These are phyloP conservation scores for Penicillium paradoxum DNA, from an alignment of 495 filamentous ascomycete genomes.

Conservation along the genomic window DNA sequence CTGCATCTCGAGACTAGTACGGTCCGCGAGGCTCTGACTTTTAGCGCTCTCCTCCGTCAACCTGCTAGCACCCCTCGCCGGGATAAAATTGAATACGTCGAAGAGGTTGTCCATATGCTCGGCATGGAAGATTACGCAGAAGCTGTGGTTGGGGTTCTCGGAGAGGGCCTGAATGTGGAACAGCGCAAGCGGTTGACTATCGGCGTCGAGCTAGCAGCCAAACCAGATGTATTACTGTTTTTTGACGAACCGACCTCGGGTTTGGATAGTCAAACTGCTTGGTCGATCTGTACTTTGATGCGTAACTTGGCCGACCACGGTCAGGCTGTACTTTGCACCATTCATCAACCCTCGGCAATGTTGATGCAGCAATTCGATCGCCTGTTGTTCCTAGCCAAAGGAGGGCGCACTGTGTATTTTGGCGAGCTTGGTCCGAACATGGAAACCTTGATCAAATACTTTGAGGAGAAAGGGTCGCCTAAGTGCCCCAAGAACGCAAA, in stretches of 20 bases:
- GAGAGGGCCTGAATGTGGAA: slow-evolving; percentile 87
- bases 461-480: slow-evolving; percentile 66
- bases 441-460: slow-evolving; percentile 64
- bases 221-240: slow-evolving; percentile 78
- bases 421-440: slow-evolving; percentile 76
- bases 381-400: slow-evolving; percentile 72
- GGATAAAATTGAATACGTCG: slow-evolving; percentile 83
- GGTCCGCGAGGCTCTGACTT: slow-evolving; percentile 75
- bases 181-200: slow-evolving; percentile 85
- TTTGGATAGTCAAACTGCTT: slow-evolving; percentile 80
- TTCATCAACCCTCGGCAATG: slow-evolving; percentile 88
- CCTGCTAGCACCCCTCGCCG: slow-evolving; percentile 58
- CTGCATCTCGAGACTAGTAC: slow-evolving; percentile 79
- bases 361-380: slow-evolving; percentile 90
- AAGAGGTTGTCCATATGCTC: slow-evolving; percentile 84
- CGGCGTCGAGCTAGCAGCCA: slow-evolving; percentile 81
- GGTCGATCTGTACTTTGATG: slow-evolving; percentile 74
- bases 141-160: slow-evolving; percentile 80
- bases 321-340: slow-evolving; percentile 85
- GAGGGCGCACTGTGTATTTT: slow-evolving; percentile 79
- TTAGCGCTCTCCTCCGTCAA: slow-evolving; percentile 80
- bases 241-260: slow-evolving; percentile 87
- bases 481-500: slow-evolving; percentile 68
- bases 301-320: slow-evolving; percentile 78
- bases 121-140: slow-evolving; percentile 87